Evolutionary conservation across 2,329 filamentous ascomycete species (phyloP).

Genomic region (Fusarium tjaetaba): DNA sequence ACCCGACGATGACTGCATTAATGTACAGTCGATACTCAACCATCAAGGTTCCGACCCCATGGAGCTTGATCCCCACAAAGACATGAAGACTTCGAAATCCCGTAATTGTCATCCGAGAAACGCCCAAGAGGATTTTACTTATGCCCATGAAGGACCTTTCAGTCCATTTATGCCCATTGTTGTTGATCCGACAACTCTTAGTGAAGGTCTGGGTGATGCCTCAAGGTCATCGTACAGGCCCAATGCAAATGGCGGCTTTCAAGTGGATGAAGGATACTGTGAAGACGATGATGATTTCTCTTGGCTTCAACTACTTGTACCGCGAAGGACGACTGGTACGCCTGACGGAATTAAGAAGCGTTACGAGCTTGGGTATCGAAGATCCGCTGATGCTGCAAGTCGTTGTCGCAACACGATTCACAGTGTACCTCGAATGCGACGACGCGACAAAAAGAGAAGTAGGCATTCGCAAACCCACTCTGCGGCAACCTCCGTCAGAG

Average conservation of each 20-base stretch:
- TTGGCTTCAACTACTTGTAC: constrained; percentile 38
- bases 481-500: constrained; percentile 4
- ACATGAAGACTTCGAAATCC: not conserved
- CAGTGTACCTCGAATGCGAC: constrained; percentile 40
- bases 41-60: constrained; percentile 14
- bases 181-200: not conserved
- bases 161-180: not conserved
- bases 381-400: constrained; percentile 40
- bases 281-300: constrained; percentile 41
- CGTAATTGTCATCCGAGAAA: not conserved
- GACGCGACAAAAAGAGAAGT: constrained; percentile 39
- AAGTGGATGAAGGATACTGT: constrained; percentile 46
- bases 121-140: not conserved
- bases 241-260: constrained; percentile 15
- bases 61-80: constrained; percentile 24
- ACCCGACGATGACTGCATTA: constrained; percentile 21
- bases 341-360: constrained; percentile 33
- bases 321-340: constrained; percentile 4
- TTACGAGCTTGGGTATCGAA: constrained; percentile 37
- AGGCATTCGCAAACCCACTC: constrained; percentile 8
- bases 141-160: not conserved
- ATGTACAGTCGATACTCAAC: not conserved
- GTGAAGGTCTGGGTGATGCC: not conserved
- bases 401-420: constrained; percentile 39
- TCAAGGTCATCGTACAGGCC: constrained; percentile 4